Conservation (phyloP, 2,329 filamentous ascomycete species). For the Cyphellophora attinorum region DNA sequence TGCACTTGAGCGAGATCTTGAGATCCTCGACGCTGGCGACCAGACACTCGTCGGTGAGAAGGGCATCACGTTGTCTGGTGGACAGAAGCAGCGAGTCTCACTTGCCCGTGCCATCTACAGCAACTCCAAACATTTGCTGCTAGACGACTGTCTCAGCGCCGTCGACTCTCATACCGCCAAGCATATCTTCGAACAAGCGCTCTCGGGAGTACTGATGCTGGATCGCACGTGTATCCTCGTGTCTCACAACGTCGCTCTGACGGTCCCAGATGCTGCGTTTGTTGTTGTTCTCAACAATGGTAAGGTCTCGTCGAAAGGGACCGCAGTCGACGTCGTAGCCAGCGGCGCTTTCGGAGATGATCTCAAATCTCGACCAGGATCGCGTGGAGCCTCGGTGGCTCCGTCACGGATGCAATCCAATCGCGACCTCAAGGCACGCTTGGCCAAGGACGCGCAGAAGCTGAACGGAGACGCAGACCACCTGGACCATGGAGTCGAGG, state of each 20-base stretch:
- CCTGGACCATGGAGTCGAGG: constrained; percentile 28
- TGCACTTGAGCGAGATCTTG: constrained; percentile 78
- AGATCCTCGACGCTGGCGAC: constrained; percentile 87
- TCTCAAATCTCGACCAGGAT: constrained; percentile 62
- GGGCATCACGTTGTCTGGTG: constrained; percentile 90
- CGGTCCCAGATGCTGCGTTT: constrained; percentile 68
- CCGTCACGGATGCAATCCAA: constrained; percentile 69
- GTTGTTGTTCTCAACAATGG: constrained; percentile 85
- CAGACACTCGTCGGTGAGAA: constrained; percentile 94
- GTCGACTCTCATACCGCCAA: constrained; percentile 97
- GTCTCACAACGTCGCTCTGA: constrained; percentile 88
- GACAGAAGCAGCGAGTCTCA: constrained; percentile 95
- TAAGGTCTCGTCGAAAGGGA: constrained; percentile 65
- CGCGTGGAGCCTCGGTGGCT: constrained; percentile 59
- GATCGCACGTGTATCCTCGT: constrained; percentile 87
- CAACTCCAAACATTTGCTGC: constrained; percentile 76
- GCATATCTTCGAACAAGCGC: constrained; percentile 93
- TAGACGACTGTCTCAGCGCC: constrained; percentile 92
- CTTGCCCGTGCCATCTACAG: constrained; percentile 96
- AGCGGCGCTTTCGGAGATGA: constrained; percentile 89
- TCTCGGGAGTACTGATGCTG: constrained; percentile 80
- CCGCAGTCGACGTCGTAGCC: constrained; percentile 65
- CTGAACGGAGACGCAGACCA: constrained; percentile 20
- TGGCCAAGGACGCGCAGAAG: constrained; percentile 33
- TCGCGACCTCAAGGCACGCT: constrained; percentile 40